These are phyloP conservation scores for Tieghemostelium lacteum DNA, from an alignment of 78 protist genomes.

Conservation along the genomic window DNA sequence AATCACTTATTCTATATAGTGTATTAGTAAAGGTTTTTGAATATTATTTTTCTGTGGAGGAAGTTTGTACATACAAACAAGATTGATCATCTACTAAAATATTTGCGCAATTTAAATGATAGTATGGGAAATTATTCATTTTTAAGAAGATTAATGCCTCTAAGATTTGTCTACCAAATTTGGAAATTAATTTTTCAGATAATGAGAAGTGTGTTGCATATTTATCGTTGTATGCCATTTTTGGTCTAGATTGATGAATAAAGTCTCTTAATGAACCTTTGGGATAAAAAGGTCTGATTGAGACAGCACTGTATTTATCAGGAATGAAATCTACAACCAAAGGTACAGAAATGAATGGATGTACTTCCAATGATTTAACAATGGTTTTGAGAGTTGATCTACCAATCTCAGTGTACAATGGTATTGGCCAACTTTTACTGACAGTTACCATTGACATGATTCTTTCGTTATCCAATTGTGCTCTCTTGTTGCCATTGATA, in stretches of 20 bases:
- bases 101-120: conserved; percentile 51
- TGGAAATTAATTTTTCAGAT: conserved; percentile 36
- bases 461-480: not conserved
- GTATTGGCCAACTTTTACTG: conserved; percentile 57
- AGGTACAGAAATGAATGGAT: conserved; percentile 67
- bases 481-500: not conserved
- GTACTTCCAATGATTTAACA: conserved; percentile 53
- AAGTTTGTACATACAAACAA: conserved; percentile 24
- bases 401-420: conserved; percentile 35
- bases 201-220: conserved; percentile 21
- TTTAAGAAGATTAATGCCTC: conserved; percentile 50
- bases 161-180: conserved; percentile 61
- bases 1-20: conserved; percentile 43
- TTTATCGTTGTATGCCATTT: conserved; percentile 25
- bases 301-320: conserved; percentile 13
- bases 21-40: not conserved
- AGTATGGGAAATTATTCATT: conserved; percentile 44
- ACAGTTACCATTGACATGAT: conserved; percentile 58
- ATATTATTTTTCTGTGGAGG: not conserved
- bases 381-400: conserved; percentile 21
- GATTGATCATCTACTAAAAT: conserved; percentile 31
- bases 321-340: conserved; percentile 37
- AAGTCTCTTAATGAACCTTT: conserved; percentile 64
- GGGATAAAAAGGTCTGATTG: conserved; percentile 46
- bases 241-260: conserved; percentile 58